Base-by-base conservation (phyloP, 306 rosid species). In the Psophocarpus tetragonolobus region DNA sequence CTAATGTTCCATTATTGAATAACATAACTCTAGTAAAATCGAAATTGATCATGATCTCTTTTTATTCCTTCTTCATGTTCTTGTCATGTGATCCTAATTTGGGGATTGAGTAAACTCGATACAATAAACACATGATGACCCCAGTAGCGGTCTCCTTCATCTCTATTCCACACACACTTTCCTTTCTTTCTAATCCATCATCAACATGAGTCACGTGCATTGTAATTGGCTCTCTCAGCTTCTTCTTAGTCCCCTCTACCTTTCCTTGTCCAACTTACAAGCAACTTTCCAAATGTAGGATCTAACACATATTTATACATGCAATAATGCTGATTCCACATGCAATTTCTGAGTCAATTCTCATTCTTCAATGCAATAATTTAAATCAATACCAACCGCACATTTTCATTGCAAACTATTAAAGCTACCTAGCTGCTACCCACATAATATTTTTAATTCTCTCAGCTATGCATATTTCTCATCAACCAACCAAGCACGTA, bases 151-250 rank as follows among this genome's bases (percentile, higher is more conserved):
- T 85, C 79, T 83, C 79, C 84, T 87, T 73, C 60, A 11, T 75
- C 17, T 32, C 77, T n/a, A n/a, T n/a, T 58, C 45, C 66, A 78
- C 82, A 78, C 57, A 78, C 83, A 80, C 89, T 77, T 89, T 87
- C 82, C 91, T 92, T 92, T 84, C 84, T 78, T 80, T 87, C 23
- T 76, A 87, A 90, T 83, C 86, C 70, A 87, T 75, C 88, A 73
- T 87, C 75, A 85, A 88, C 81, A 74, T 70, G 80, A 83, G 83
- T 87, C 96, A 93, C 97, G 86, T 91, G 94, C 85, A n/a, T 84
- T 84, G 29, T 86, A n/a, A n/a, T 65, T 82, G 47, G 77, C 84
- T 71, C 47, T 47, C 81, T 74, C 77, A 71, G 27, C 82, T 66
- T 63, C 77, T 76, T 35, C 82, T 66, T 63, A 65, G 71, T 73